These are phyloP conservation scores for Colletotrichum musicola DNA, from an alignment of 2,329 filamentous ascomycete genomes.

Conservation along the genomic window DNA sequence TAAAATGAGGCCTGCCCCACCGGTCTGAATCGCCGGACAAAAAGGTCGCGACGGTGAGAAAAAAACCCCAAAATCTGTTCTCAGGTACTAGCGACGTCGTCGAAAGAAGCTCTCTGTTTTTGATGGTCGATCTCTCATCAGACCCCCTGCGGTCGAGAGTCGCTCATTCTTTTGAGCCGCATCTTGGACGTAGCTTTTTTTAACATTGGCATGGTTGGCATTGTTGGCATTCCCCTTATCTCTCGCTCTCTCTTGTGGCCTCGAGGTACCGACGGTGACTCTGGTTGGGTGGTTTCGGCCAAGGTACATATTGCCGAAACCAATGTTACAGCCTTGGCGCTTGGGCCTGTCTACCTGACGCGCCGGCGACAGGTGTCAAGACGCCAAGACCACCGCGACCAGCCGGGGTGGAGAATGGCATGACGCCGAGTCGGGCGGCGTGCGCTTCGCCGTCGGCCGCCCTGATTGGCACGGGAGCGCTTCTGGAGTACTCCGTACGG, in stretches of 20 bases:
- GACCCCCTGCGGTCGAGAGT: not conserved
- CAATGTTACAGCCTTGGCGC: no score
- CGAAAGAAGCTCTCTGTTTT: conserved; percentile 22
- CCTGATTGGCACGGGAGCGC: conserved; percentile 26
- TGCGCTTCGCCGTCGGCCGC: conserved; percentile 4
- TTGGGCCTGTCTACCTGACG: not conserved
- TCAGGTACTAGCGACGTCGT: conserved; percentile 3
- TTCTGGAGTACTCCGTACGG: not conserved
- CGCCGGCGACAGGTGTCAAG: not conserved
- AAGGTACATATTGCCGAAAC: no score
- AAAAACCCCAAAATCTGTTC: no score
- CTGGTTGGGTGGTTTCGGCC: not conserved
- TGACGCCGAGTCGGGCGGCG: conserved; percentile 25
- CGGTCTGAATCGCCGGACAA: not conserved
- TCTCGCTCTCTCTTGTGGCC: no score
- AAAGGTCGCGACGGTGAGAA: not conserved
- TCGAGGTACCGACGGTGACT: not conserved
- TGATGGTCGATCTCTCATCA: not conserved
- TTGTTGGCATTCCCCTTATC: not conserved
- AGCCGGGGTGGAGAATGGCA: conserved; percentile 12
- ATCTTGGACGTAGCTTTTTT: conserved; percentile 2
- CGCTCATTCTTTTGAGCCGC: conserved; percentile 22
- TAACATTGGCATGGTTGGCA: conserved; percentile 17
- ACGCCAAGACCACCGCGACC: not conserved
- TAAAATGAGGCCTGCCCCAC: conserved; percentile 14